Evolutionary conservation across 2,329 filamentous ascomycete genomes (phyloP), one percentile per base, ranked within the genome.

Genomic region (Huntiella moniliformis): DNA sequence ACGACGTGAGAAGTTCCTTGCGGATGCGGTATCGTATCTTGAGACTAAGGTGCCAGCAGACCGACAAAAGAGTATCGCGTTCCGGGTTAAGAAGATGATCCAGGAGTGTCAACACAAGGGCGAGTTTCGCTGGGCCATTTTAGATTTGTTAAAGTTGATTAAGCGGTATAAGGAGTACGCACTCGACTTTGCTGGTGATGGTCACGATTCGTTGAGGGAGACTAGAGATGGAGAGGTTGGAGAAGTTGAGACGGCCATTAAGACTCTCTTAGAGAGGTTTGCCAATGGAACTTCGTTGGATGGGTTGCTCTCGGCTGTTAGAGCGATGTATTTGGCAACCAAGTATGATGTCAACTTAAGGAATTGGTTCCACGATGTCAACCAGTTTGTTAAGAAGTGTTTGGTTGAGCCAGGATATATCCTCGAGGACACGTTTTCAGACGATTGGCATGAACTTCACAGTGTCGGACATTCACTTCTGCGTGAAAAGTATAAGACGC

Each of bases 1-100:
- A 54, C 56, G 58, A 48, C 61, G 65, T 5, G 63, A 63, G 22
- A 63, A 68, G 46, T 65, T 67, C 34, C 62, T 62, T 22, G 61
- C 58, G 35, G 60, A 69, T 48, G 68, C 79, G 18, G 77, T 71
- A 57, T 74, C 82, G 54, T 96, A 96, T 60, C 66, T 95, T 46
- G 71, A 75, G 54, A 73, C 78, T 56, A 98, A 96, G 70, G 72
- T 98, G 63, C 87, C 91, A 1, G 67, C 88, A 62, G 87, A 96
- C 61, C 85, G 91, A 50, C 85, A 87, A 50, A 86, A 96, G 5
- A 86, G 94, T 67, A 79, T 79, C 47, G 79, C 95, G 55, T 94
- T 78, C 73, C 82, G 91, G 34, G 65, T 98, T 53, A 98, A 76
- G 77, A 96, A 96, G 75, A 93, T 96, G 82, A 67, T 98, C 35